These are phyloP conservation scores for Exidia glandulosa DNA, from an alignment of 768 basidiomycete genomes.

Conservation along the genomic window DNA sequence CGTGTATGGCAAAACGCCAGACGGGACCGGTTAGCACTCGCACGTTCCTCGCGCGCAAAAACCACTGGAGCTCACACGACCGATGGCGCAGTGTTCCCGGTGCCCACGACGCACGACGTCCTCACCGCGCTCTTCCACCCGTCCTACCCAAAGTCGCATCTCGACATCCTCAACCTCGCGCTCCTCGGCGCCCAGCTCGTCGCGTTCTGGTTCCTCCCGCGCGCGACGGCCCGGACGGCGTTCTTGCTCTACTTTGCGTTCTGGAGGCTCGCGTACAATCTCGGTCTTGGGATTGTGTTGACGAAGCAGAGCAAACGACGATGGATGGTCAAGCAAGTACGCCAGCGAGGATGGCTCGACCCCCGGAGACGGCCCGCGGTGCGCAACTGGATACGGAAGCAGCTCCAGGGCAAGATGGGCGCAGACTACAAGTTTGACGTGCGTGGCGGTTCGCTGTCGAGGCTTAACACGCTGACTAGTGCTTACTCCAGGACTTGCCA, in stretches of 20 bases:
- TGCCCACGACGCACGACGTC: conserved; percentile 87
- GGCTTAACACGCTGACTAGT: conserved; percentile 1
- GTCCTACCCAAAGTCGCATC: conserved; percentile 71
- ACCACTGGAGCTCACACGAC: neutral
- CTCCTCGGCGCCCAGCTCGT: conserved; percentile 67
- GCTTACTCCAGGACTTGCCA: conserved; percentile 57
- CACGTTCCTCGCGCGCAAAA: neutral
- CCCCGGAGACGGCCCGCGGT: conserved; percentile 46
- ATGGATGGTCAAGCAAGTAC: conserved; percentile 81
- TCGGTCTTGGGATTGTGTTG: conserved; percentile 86
- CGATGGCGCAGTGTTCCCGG: conserved; percentile 68
- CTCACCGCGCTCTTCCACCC: conserved; percentile 79
- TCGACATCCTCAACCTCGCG: conserved; percentile 77
- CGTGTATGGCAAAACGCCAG: conserved; percentile 1
- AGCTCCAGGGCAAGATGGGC: conserved; percentile 89
- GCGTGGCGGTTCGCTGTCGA: conserved; percentile 17
- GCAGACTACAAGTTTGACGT: conserved; percentile 90
- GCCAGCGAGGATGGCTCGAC: conserved; percentile 84
- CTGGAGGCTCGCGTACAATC: conserved; percentile 88
- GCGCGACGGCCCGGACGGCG: conserved; percentile 42
- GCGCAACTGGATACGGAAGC: conserved; percentile 74
- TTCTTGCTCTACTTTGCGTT: conserved; percentile 88
- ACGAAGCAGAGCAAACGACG: conserved; percentile 92
- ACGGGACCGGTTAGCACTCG: conserved; percentile 5
- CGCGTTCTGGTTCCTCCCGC: conserved; percentile 60